Base-by-base conservation (phyloP, 1,139 yeast species). In the Debaryomycetaceae sp. region DNA sequence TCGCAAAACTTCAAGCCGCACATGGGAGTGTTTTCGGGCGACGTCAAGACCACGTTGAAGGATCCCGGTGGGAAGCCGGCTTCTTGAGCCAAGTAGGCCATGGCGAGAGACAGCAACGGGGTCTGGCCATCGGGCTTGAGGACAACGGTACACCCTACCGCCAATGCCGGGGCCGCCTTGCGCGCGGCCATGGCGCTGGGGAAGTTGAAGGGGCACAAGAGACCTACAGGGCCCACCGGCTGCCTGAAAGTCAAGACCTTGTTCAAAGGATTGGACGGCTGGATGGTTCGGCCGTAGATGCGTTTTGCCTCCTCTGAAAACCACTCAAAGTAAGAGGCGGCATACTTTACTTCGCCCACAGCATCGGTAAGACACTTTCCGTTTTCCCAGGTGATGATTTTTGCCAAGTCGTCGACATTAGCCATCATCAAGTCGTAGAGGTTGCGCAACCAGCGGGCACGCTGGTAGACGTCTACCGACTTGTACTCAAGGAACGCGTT, bases 401-500 rank as follows among this genome's bases (percentile, higher is more conserved):
- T 49, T 19, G 65, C 68, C 43, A 62, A 58, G 43, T 62, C 68
- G 22, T 62, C 67, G 28, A 50, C 33, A 34, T 62, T 62, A 32
- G 59, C 68, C 11, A 49, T 48, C 60, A 62, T 60, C 26, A 62
- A 50, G 23, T 58, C 46, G 41, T 48, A 49, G 36, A 47, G 56
- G 28, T 68, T 73, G 41, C 78, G 64, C 40, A 83, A 65, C 70
- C 79, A 62, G 28, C 56, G 55, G 6, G 92, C 55, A 41, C 95
- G 73, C 33, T 78, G 72, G 36, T 82, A 69, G 25, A 80, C 74
- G 10, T 74, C 56, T 3, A 80, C 68, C 29, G 68, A 68, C 40
- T 64, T 69, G 56, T 68, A 83, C 4, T 58, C 43, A 26, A 62
- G 45, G 55, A 80, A 83, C 0, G 93, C 75, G 3, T 56, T 63